Conservation (phyloP, 2,329 filamentous ascomycete genomes). For the Cladosporium sp. region DNA sequence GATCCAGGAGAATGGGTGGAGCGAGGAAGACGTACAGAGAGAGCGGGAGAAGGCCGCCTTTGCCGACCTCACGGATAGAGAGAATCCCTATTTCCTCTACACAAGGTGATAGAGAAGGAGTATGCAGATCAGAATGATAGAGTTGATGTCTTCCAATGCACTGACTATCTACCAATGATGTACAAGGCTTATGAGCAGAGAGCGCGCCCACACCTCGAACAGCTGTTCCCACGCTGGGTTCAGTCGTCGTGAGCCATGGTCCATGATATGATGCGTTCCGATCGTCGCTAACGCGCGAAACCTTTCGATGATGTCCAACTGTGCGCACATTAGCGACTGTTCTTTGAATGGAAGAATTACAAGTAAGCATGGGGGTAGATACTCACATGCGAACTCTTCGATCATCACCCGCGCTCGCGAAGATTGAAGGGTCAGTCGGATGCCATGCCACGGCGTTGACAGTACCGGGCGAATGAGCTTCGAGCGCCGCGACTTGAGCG, state of each 20-base stretch:
- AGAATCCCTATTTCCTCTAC: too few relatives aligned
- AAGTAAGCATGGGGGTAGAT: background rate
- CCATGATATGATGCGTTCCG: too few relatives aligned
- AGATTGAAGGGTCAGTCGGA: slow-evolving; percentile 73
- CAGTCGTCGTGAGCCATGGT: too few relatives aligned
- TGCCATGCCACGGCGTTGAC: slow-evolving; percentile 92
- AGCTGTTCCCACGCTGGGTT: too few relatives aligned
- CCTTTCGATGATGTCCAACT: background rate
- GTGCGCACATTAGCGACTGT: background rate
- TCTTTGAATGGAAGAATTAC: background rate
- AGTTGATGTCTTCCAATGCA: too few relatives aligned
- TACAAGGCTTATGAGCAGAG: too few relatives aligned
- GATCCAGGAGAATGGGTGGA: slow-evolving; percentile 22
- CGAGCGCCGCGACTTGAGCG: slow-evolving; percentile 67
- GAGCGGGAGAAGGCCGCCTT: slow-evolving; percentile 27
- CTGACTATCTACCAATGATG: too few relatives aligned
- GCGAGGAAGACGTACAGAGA: background rate
- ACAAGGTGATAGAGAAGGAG: too few relatives aligned
- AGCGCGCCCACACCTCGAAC: too few relatives aligned
- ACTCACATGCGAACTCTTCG: slow-evolving; percentile 77
- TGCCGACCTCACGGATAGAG: slow-evolving; percentile 17
- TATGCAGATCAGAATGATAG: too few relatives aligned
- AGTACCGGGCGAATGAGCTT: slow-evolving; percentile 68
- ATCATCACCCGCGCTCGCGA: slow-evolving; percentile 90
- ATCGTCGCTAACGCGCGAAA: background rate